Percentiles rank a stretch among this genome's conserved stretches.
Evolutionary conservation across 1,139 yeast genomes (phyloP).

Genomic region (Kluyveromyces sp.): DNA sequence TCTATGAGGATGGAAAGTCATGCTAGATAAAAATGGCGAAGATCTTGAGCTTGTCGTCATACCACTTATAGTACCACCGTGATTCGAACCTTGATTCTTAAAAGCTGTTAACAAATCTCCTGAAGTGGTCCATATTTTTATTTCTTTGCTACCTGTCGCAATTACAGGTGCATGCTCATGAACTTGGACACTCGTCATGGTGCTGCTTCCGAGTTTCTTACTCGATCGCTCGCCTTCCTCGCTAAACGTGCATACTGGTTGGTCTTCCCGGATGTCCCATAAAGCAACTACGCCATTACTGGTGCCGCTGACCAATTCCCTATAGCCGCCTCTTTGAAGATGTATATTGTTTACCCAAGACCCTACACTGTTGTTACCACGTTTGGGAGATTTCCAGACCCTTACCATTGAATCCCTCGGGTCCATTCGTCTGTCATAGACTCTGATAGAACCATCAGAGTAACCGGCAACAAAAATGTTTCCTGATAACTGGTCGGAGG

Average conservation of each 20-base stretch:
- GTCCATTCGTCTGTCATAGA: conserved; percentile 83
- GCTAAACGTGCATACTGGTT: conserved; percentile 61
- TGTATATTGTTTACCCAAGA: conserved; percentile 75
- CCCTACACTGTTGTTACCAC: conserved; percentile 30
- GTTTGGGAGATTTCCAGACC: conserved; percentile 49
- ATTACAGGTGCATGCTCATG: conserved; percentile 96
- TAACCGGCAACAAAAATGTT: conserved; percentile 86
- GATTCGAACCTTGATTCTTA: conserved; percentile 42
- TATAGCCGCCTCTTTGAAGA: conserved; percentile 93
- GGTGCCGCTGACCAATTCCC: conserved; percentile 83
- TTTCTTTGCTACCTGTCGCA: conserved; percentile 74
- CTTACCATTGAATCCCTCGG: conserved; percentile 81
- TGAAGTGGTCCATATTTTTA: conserved; percentile 82
- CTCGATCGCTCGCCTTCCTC: conserved; percentile 35
- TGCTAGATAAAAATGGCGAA: conserved; percentile 48
- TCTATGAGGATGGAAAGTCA: conserved; percentile 87
- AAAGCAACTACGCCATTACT: conserved; percentile 75
- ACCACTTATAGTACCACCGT: conserved; percentile 27
- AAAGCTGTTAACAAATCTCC: conserved; percentile 67
- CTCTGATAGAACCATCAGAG: conserved; percentile 85
- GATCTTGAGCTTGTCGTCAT: conserved; percentile 25
- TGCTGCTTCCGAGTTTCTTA: conserved; percentile 9
- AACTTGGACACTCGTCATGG: conserved; percentile 66
- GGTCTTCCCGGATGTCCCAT: conserved; percentile 80
- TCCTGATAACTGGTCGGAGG: conserved; percentile 97